These are phyloP conservation scores for Styphnolobium japonicum DNA, from an alignment of 306 rosid genomes.

Conservation along the genomic window DNA sequence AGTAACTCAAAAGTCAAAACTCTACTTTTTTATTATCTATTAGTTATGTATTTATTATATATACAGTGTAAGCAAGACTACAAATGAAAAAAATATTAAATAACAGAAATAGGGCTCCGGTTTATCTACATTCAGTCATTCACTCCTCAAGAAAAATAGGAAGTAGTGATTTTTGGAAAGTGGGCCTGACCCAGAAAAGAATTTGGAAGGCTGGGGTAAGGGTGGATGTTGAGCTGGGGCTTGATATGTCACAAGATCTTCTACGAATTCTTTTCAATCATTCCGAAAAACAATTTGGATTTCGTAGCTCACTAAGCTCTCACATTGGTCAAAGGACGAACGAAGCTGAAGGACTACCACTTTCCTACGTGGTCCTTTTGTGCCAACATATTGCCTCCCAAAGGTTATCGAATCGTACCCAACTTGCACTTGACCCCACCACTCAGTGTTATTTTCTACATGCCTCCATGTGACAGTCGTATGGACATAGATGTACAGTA, in stretches of 20 bases:
- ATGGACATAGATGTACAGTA: not conserved
- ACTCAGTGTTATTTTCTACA: not conserved
- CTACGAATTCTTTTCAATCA: not conserved
- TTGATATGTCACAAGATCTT: not conserved
- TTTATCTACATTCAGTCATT: too few species aligned
- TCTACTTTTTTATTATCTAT: too few species aligned
- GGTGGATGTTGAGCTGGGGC: not conserved
- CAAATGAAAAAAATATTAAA: too few species aligned
- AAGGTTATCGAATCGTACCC: slow-evolving; percentile 15
- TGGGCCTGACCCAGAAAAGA: not conserved
- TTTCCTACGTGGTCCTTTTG: slow-evolving; percentile 14
- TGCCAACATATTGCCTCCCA: slow-evolving; percentile 13
- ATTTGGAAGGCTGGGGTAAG: not conserved
- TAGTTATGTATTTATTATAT: too few species aligned
- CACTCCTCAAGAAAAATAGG: not conserved
- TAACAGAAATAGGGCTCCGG: too few species aligned
- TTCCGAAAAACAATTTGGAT: not conserved
- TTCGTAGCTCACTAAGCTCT: not conserved
- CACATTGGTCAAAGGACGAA: not conserved
- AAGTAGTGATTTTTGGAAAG: not conserved
- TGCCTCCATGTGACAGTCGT: slow-evolving; percentile 6
- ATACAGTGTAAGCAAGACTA: too few species aligned
- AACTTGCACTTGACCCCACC: slow-evolving; percentile 28
- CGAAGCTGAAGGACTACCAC: not conserved
- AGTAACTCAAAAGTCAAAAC: too few species aligned